A percentile compares a stretch with the other conserved stretches of the same genome.
Conservation (phyloP, 768 basidiomycete genomes). For the Lentinula sp. region DNA sequence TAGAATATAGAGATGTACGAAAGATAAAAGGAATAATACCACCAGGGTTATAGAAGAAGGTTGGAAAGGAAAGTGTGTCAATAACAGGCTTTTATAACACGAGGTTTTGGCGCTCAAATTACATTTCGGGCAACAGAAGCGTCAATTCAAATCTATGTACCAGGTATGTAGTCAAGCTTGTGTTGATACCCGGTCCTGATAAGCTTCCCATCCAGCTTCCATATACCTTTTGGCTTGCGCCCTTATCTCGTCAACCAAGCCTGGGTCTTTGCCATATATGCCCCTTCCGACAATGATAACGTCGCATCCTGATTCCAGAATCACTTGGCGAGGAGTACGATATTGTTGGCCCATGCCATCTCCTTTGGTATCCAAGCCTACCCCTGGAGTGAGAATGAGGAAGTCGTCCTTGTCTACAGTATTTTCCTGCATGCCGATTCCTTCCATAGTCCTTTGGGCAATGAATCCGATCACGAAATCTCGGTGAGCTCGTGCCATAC, state of each 20-base stretch:
- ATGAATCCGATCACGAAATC: slow-evolving; percentile 97
- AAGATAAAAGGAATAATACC: background rate
- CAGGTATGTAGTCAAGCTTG: background rate
- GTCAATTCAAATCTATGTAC: background rate
- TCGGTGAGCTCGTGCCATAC: slow-evolving; percentile 76
- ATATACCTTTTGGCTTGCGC: slow-evolving; percentile 81
- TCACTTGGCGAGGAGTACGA: slow-evolving; percentile 79
- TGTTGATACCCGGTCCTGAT: slow-evolving; percentile 47
- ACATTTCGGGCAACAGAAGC: background rate
- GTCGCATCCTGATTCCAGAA: slow-evolving; percentile 81
- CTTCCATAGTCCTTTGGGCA: slow-evolving; percentile 81
- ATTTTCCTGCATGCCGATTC: slow-evolving; percentile 35
- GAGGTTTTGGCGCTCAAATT: background rate
- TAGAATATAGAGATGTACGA: background rate
- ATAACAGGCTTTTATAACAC: background rate
- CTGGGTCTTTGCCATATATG: slow-evolving; percentile 66
- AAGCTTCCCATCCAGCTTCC: slow-evolving; percentile 87
- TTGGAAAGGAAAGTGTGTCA: too few species aligned
- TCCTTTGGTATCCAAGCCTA: slow-evolving; percentile 72
- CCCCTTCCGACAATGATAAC: slow-evolving; percentile 97
- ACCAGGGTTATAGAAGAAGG: background rate
- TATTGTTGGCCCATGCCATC: slow-evolving; percentile 96
- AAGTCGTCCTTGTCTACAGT: slow-evolving; percentile 64
- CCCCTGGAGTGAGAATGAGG: slow-evolving; percentile 87
- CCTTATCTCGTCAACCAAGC: slow-evolving; percentile 37